These are phyloP conservation scores for Sarocladium brachiariae DNA, from an alignment of 2,329 filamentous ascomycete genomes.

Conservation along the genomic window DNA sequence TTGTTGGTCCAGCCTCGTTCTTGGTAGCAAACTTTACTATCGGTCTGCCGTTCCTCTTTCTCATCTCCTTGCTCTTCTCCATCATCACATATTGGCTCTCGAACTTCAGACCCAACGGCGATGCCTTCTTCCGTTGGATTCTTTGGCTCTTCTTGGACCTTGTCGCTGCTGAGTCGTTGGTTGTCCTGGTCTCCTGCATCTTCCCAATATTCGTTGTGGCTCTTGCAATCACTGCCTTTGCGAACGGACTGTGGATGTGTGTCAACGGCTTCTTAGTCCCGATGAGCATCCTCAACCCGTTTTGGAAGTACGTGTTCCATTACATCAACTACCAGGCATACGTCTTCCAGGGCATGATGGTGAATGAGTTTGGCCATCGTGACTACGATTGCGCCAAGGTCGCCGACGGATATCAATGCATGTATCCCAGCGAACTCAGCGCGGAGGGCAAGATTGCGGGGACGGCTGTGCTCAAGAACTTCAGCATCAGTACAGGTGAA, in stretches of 20 bases:
- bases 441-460: constrained; percentile 64
- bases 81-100: constrained; percentile 72
- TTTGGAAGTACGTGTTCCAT: constrained; percentile 82
- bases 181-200: constrained; percentile 66
- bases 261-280: constrained; percentile 77
- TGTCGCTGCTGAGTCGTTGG: constrained; percentile 72
- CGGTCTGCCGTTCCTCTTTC: constrained; percentile 72
- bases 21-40: constrained; percentile 75
- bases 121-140: constrained; percentile 69
- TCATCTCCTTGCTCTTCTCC: constrained; percentile 71
- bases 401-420: constrained; percentile 53
- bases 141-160: constrained; percentile 84
- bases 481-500: constrained; percentile 62
- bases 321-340: constrained; percentile 85
- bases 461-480: constrained; percentile 59
- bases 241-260: constrained; percentile 86
- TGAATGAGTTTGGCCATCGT: constrained; percentile 69
- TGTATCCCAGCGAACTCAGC: constrained; percentile 59
- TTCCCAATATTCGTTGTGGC: constrained; percentile 76
- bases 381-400: constrained; percentile 50
- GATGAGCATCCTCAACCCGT: constrained; percentile 65
- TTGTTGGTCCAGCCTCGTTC: constrained; percentile 69
- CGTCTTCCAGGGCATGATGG: constrained; percentile 90
- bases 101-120: constrained; percentile 60
- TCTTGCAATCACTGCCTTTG: constrained; percentile 73